A percentile compares a stretch with the other conserved stretches of the same genome.
These are phyloP conservation scores for Pholiota conissans DNA, from an alignment of 768 basidiomycete species.

Conservation along the genomic window DNA sequence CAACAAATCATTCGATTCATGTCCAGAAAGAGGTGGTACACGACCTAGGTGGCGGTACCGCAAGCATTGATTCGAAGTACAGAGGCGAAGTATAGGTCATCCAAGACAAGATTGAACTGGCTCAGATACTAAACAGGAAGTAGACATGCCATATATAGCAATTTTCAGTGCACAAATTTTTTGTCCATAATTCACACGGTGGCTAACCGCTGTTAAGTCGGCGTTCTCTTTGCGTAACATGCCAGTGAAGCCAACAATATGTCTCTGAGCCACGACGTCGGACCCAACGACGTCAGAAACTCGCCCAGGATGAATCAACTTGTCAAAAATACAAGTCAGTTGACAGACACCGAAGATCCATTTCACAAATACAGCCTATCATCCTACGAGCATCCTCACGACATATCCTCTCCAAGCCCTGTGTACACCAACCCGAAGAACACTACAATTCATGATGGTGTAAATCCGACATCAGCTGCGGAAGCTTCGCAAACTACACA, in stretches of 20 bases:
- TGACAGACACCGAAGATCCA: conserved; percentile 15
- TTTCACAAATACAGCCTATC: conserved; percentile 48
- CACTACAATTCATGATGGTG: not conserved
- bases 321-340: not conserved
- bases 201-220: no score
- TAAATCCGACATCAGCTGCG: not conserved
- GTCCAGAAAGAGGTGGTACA: conserved; percentile 30
- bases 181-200: not conserved
- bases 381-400: conserved; percentile 61
- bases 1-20: conserved; percentile 25
- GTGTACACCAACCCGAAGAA: conserved; percentile 31
- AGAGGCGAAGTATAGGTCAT: not conserved
- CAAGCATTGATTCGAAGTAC: conserved; percentile 13
- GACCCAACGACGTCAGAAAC: not conserved
- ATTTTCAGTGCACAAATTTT: not conserved
- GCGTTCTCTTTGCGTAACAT: no score
- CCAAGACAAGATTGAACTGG: not conserved
- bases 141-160: conserved; percentile 4
- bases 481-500: conserved; percentile 14
- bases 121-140: conserved; percentile 1
- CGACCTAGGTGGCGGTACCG: conserved; percentile 13
- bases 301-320: not conserved
- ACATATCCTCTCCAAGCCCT: conserved; percentile 53
- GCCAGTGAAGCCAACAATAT: not conserved
- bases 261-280: not conserved